Conservation (phyloP, 768 basidiomycete genomes). For the Rhodotorula taiwanensis region DNA sequence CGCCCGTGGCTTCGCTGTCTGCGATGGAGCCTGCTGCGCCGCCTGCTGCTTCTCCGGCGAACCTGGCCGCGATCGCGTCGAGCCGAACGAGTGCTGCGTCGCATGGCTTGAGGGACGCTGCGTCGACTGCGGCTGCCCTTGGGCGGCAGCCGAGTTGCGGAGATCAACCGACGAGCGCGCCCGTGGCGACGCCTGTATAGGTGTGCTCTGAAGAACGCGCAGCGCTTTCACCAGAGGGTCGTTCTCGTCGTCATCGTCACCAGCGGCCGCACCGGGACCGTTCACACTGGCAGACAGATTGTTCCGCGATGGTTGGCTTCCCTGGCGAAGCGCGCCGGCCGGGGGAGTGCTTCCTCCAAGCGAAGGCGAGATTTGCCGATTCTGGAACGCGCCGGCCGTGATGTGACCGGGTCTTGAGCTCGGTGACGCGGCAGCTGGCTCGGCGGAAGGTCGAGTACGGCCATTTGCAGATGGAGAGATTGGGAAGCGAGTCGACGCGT, state of each 20-base stretch:
- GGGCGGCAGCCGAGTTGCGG: slow-evolving; percentile 1
- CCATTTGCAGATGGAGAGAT: slow-evolving; percentile 19
- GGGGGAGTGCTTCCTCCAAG: slow-evolving; percentile 36
- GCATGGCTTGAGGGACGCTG: not conserved
- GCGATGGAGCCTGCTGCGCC: too few relatives aligned
- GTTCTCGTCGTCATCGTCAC: slow-evolving; percentile 36
- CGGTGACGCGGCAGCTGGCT: not conserved
- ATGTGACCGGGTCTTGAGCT: slow-evolving; percentile 21
- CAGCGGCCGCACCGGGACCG: slow-evolving; percentile 46
- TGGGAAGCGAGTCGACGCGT: slow-evolving; percentile 22
- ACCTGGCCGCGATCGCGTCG: not conserved
- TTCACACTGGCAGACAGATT: slow-evolving; percentile 25
- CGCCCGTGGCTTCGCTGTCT: too few relatives aligned
- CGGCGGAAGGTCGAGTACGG: not conserved
- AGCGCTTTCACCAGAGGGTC: slow-evolving; percentile 35
- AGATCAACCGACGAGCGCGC: slow-evolving; percentile 9
- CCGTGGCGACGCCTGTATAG: slow-evolving; percentile 54
- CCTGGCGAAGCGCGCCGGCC: too few relatives aligned
- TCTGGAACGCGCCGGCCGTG: slow-evolving; percentile 30
- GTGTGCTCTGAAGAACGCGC: slow-evolving; percentile 54
- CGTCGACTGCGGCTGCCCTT: slow-evolving; percentile 4
- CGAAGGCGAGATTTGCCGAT: slow-evolving; percentile 4
- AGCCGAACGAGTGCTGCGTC: slow-evolving; percentile 48
- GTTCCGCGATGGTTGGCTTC: too few relatives aligned
- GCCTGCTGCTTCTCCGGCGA: too few relatives aligned